Percentiles rank a stretch among this genome's conserved stretches.
Evolutionary conservation across 1,284 basidiomycete species (phyloP).

Genomic region (Lentinus polychrous): DNA sequence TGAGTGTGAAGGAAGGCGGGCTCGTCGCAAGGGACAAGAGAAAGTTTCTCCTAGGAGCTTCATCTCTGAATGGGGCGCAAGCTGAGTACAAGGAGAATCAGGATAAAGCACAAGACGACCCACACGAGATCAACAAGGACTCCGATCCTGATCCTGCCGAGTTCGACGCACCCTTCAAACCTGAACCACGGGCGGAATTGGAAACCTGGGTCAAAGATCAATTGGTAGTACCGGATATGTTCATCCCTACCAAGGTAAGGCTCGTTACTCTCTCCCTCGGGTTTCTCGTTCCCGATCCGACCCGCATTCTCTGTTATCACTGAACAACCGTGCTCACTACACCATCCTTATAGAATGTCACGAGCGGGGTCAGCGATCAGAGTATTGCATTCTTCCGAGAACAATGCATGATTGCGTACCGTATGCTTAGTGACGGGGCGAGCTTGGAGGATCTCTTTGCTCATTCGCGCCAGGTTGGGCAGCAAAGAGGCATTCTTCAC

Average conservation of each 20-base stretch:
- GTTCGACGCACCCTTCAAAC: background rate
- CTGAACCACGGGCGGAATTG: background rate
- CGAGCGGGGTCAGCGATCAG: no score
- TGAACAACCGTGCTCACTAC: no score
- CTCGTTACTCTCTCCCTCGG: no score
- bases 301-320: no score
- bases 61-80: background rate
- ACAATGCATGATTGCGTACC: no score
- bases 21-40: background rate
- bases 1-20: slow-evolving; percentile 8
- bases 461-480: no score
- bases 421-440: no score
- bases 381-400: no score
- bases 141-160: background rate
- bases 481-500: no score
- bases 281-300: no score
- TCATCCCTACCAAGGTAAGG: slow-evolving; percentile 7
- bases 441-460: no score
- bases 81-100: background rate
- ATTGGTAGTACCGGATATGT: slow-evolving; percentile 8
- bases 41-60: background rate
- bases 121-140: background rate
- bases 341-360: no score
- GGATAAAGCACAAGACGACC: background rate
- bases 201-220: slow-evolving; percentile 1